phyloP scores from a whole-genome alignment of 2,329 filamentous ascomycete species.

The Fusarium redolens region DNA sequence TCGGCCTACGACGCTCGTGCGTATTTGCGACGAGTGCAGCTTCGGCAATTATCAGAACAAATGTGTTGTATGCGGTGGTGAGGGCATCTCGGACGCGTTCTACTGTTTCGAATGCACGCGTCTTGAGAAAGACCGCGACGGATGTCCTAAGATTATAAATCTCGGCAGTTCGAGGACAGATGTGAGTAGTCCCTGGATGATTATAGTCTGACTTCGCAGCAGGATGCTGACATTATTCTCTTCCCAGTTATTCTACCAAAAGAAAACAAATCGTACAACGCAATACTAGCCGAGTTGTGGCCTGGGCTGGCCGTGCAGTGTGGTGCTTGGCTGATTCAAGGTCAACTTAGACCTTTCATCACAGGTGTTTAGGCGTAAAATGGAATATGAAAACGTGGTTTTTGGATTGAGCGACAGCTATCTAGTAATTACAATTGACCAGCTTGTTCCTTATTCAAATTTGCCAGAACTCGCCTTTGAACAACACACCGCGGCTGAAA shows the following conservation, averaged over 20 bases:
- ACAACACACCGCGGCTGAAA: constrained; percentile 29
- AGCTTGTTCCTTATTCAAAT: constrained; percentile 17
- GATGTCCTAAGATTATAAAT: constrained; percentile 99
- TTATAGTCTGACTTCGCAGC: neutral
- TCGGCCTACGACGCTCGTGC: constrained; percentile 93
- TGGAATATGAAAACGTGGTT: constrained; percentile 16
- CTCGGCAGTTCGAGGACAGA: constrained; percentile 95
- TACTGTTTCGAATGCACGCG: constrained; percentile 99
- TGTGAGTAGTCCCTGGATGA: constrained; percentile 60
- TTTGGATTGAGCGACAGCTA: constrained; percentile 24
- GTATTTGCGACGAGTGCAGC: constrained; percentile 99
- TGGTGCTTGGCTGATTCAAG: constrained; percentile 24
- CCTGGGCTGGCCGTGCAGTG: constrained; percentile 58
- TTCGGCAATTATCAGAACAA: constrained; percentile 99
- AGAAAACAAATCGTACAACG: constrained; percentile 71
- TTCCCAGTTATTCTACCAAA: constrained; percentile 70
- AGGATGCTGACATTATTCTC: constrained; percentile 33
- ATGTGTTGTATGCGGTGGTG: constrained; percentile 97
- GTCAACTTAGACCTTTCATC: constrained; percentile 31
- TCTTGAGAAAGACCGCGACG: constrained; percentile 95
- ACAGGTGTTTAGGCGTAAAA: constrained; percentile 40
- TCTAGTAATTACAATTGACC: constrained; percentile 26
- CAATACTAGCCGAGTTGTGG: constrained; percentile 63
- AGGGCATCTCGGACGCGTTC: constrained; percentile 97
- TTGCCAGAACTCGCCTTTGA: constrained; percentile 31